phyloP scores from a whole-genome alignment of 192 early-diverging fungal species.

The Coemansia sp. region DNA sequence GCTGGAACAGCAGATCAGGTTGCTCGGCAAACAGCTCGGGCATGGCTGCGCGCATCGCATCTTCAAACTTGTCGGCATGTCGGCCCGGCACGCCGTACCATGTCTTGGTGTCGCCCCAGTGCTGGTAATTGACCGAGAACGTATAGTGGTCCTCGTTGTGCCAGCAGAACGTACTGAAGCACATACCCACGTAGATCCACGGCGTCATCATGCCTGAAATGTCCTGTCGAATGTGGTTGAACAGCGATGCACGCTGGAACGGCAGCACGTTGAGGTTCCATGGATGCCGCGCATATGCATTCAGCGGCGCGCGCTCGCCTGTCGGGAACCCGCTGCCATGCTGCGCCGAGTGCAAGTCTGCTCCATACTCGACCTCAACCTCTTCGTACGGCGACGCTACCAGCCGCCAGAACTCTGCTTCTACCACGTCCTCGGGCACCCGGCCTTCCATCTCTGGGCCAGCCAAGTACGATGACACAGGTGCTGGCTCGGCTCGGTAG shows the following conservation, averaged over 20 bases:
- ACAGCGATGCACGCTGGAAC: slow-evolving; percentile 74
- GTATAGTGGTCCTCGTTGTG: slow-evolving; percentile 98
- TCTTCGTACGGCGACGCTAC: slow-evolving; percentile 83
- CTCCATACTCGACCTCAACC: slow-evolving; percentile 94
- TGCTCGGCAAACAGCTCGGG: slow-evolving; percentile 88
- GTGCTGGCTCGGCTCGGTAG: neutral
- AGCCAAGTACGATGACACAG: neutral
- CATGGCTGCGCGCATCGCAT: slow-evolving; percentile 72
- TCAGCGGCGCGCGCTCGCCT: slow-evolving; percentile 60
- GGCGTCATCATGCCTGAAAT: slow-evolving; percentile 98
- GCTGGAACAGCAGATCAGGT: slow-evolving; percentile 90
- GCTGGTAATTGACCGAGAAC: slow-evolving; percentile 95
- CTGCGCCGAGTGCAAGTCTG: slow-evolving; percentile 86
- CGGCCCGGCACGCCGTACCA: slow-evolving; percentile 94
- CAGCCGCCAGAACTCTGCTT: slow-evolving; percentile 92
- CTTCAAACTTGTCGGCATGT: slow-evolving; percentile 80
- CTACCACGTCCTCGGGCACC: slow-evolving; percentile 76
- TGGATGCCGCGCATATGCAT: slow-evolving; percentile 69
- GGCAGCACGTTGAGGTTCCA: slow-evolving; percentile 93
- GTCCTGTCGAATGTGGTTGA: slow-evolving; percentile 85
- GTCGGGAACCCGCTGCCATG: slow-evolving; percentile 92
- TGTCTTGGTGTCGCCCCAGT: slow-evolving; percentile 95
- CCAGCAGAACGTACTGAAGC: slow-evolving; percentile 96
- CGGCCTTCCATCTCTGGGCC: slow-evolving; percentile 29
- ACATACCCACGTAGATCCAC: slow-evolving; percentile 97